Base-by-base conservation (phyloP, 495 filamentous ascomycete species). In the Podospora appendiculata region DNA sequence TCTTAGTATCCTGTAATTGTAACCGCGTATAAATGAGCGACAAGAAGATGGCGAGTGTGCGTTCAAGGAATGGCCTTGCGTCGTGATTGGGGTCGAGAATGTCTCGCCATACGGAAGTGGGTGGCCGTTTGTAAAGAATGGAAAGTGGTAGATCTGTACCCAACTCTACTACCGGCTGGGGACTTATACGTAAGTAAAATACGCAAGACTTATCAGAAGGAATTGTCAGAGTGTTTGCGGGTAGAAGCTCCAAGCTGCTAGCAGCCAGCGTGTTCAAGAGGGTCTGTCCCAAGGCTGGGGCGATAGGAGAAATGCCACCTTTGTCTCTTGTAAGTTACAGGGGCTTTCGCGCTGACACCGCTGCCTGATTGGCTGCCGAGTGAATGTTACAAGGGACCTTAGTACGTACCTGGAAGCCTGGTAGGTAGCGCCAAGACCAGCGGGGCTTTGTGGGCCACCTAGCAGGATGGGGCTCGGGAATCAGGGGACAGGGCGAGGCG, bases 181-280 rank as follows among this genome's bases (percentile, higher is more conserved):
- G 42, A 38, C 36, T 38, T 38, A 38, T 38, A 4, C n/a, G n/a
- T n/a, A n/a, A n/a, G n/a, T n/a, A n/a, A n/a, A n/a, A n/a, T n/a
- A n/a, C 36, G 36, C 41, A 25, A 25, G 25, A 5, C 25, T 25
- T 25, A 25, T 25, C 25, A 25, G 25, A 5, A 25, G 25, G 25
- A n/a, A n/a, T n/a, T n/a, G n/a, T n/a, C n/a, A n/a, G n/a, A n/a
- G n/a, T n/a, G 14, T 5, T 13, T 41, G 40, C 12, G 4, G 40
- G 40, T 13, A n/a, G 10, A 25, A 14, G 18, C 14, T 14, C 45
- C 35, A 47, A n/a, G n/a, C n/a, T n/a, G n/a, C n/a, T n/a, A n/a
- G 50, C 58, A 58, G 58, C 62, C 62, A 62, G 53, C 60, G 62
- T 62, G 60, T 59, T 62, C 62, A 62, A 50, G 18, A 32, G 36